Evolutionary conservation across 208 protist species (phyloP).

Genomic region (Lotmaria passim): DNA sequence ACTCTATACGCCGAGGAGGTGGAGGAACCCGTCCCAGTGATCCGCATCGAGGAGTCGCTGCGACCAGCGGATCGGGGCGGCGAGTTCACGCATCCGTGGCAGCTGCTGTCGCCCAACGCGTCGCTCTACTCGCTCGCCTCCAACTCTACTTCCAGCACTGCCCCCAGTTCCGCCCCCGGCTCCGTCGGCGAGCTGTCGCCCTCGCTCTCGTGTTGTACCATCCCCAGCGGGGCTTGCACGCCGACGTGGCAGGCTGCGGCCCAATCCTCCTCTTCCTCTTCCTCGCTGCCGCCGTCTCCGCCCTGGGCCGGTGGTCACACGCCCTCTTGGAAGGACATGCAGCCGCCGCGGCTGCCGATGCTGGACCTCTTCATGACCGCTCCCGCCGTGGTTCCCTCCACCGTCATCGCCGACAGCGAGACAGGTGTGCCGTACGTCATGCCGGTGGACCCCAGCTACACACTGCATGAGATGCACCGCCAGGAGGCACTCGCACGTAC

Average conservation of each 20-base stretch:
- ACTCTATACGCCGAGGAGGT: conserved; percentile 32
- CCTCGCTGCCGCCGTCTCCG: not conserved
- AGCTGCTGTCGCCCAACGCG: conserved; percentile 23
- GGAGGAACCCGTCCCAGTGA: conserved; percentile 29
- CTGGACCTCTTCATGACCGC: conserved; percentile 35
- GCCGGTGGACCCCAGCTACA: conserved; percentile 31
- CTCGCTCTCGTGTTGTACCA: conserved; percentile 21
- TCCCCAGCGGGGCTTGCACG: conserved; percentile 15
- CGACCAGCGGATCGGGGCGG: not conserved
- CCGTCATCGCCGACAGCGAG: conserved; percentile 22
- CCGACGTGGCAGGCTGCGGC: conserved; percentile 17
- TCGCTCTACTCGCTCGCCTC: conserved; percentile 29
- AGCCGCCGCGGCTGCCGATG: conserved; percentile 27
- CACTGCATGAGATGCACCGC: conserved; percentile 19
- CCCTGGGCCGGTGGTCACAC: not conserved
- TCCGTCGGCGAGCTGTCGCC: conserved; percentile 36
- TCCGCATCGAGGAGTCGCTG: conserved; percentile 21
- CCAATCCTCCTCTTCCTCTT: conserved; percentile 1
- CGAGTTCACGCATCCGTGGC: conserved; percentile 24
- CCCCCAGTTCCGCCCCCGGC: conserved; percentile 17
- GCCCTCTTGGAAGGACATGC: conserved; percentile 21
- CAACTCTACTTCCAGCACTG: conserved; percentile 23
- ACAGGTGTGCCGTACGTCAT: conserved; percentile 26
- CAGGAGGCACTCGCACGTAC: conserved; percentile 14
- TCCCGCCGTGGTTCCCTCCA: conserved; percentile 28